A percentile compares a stretch with the other conserved stretches of the same genome.
These are phyloP conservation scores for Bolboschoenus planiculmis DNA, from an alignment of 176 grass and related monocot genomes.

Conservation along the genomic window DNA sequence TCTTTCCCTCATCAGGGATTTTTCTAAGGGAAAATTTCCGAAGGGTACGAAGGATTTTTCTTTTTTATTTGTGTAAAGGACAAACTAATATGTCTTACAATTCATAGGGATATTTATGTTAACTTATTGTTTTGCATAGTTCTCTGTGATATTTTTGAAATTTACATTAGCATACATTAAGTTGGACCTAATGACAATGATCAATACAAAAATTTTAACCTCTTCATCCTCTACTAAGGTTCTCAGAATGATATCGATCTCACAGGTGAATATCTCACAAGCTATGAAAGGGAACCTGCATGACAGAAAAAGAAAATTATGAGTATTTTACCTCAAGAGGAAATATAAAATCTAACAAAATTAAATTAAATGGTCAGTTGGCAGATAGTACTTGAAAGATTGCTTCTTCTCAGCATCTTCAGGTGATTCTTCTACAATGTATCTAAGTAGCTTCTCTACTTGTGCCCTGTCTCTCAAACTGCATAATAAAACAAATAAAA, in stretches of 20 bases:
- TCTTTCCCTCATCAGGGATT: not conserved
- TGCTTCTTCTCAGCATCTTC: conserved; percentile 84
- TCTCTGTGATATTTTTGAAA: not conserved
- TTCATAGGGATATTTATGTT: not conserved
- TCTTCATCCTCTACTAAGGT: conserved; percentile 92
- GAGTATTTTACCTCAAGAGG: not conserved
- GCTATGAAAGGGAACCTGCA: conserved; percentile 98
- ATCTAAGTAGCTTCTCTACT: conserved; percentile 86
- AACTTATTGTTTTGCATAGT: not conserved
- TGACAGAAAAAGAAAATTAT: not conserved
- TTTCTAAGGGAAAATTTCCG: not conserved
- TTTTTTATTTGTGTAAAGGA: not conserved
- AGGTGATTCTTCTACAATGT: conserved; percentile 88
- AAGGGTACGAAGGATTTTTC: not conserved
- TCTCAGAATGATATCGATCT: conserved; percentile 94
- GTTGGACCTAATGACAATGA: not conserved
- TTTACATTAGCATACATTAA: not conserved
- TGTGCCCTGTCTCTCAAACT: conserved; percentile 90
- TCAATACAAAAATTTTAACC: conserved; percentile 34
- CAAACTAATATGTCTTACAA: not conserved
- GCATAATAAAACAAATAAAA: conserved; percentile 25
- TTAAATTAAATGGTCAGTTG: not conserved
- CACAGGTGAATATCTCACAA: conserved; percentile 97
- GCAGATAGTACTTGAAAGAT: conserved; percentile 66
- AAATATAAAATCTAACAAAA: not conserved